A percentile compares a stretch with the other conserved stretches of the same genome.
Conservation (phyloP, 1,284 basidiomycete species). For the Ustilago trichophora region DNA sequence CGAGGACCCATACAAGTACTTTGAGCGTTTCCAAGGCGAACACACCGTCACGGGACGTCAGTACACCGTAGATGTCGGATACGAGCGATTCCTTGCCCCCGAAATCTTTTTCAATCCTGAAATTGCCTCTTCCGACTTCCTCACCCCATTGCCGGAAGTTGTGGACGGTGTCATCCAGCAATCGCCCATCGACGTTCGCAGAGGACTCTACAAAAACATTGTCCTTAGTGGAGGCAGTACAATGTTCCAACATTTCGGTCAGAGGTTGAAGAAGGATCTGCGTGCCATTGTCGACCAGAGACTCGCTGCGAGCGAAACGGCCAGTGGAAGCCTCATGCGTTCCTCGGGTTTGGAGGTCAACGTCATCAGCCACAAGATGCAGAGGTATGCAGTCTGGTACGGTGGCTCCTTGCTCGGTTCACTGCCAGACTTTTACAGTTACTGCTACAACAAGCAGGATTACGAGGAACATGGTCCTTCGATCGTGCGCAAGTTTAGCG, state of each 20-base stretch:
- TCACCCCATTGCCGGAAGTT: constrained; percentile 94
- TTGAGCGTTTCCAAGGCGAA: constrained; percentile 92
- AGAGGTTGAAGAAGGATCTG: constrained; percentile 91
- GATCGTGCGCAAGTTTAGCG: constrained; percentile 70
- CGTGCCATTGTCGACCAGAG: constrained; percentile 92
- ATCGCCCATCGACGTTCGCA: constrained; percentile 92
- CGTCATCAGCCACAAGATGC: constrained; percentile 97
- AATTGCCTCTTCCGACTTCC: constrained; percentile 96
- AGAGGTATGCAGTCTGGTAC: constrained; percentile 98
- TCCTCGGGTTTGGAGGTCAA: constrained; percentile 68
- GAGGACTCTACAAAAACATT: constrained; percentile 97
- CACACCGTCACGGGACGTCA: constrained; percentile 90
- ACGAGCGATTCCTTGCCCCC: constrained; percentile 97
- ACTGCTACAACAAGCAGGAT: constrained; percentile 94
- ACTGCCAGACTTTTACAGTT: constrained; percentile 96
- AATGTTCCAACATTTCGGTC: constrained; percentile 97
- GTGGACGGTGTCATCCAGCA: constrained; percentile 96
- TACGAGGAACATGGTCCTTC: constrained; percentile 97
- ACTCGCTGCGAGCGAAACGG: constrained; percentile 79
- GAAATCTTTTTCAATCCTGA: constrained; percentile 99
- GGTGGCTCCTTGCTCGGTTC: constrained; percentile 79
- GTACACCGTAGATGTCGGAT: constrained; percentile 92
- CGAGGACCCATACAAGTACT: constrained; percentile 93
- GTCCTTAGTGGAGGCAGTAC: constrained; percentile 94
- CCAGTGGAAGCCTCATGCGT: constrained; percentile 79